Percentiles rank a stretch among this genome's conserved stretches.
These are phyloP conservation scores for Rhizopogon roseolus DNA, from an alignment of 768 basidiomycete genomes.

Conservation along the genomic window DNA sequence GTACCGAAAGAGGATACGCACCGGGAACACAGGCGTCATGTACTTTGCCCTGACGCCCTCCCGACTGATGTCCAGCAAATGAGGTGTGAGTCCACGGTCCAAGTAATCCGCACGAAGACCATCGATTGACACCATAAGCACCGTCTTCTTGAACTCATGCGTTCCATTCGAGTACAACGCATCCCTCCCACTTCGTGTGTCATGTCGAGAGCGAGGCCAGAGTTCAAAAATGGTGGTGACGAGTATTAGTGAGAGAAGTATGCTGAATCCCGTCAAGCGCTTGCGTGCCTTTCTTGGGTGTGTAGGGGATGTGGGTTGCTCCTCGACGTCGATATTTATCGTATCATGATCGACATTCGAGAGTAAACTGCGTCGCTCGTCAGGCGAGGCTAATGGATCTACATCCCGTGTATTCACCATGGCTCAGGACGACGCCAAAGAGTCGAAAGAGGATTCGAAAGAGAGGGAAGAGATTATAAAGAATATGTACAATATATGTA, in stretches of 20 bases:
- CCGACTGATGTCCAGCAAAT: conserved; percentile 75
- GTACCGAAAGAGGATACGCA: conserved; percentile 29
- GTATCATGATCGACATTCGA: conserved; percentile 6
- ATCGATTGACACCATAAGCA: conserved; percentile 83
- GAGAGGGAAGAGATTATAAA: no score
- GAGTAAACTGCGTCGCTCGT: conserved; percentile 22
- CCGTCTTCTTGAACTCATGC: conserved; percentile 75
- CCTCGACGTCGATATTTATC: neutral
- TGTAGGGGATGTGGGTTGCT: neutral
- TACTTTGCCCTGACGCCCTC: conserved; percentile 84
- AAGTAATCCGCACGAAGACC: conserved; percentile 85
- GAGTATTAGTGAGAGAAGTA: conserved; percentile 11
- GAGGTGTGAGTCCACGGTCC: conserved; percentile 80
- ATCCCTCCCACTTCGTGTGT: conserved; percentile 8
- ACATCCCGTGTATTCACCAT: neutral
- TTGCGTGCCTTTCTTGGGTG: conserved; percentile 6
- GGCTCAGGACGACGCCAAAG: neutral
- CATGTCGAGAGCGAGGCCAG: neutral
- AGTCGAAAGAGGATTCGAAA: neutral
- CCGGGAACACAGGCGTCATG: conserved; percentile 85
- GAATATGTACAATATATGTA: no score
- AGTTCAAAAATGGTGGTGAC: conserved; percentile 8
- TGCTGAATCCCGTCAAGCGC: conserved; percentile 7
- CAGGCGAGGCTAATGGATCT: neutral
- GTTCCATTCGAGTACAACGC: conserved; percentile 72